These are phyloP conservation scores for Quercus mongolica DNA, from an alignment of 306 rosid genomes.

Conservation along the genomic window DNA sequence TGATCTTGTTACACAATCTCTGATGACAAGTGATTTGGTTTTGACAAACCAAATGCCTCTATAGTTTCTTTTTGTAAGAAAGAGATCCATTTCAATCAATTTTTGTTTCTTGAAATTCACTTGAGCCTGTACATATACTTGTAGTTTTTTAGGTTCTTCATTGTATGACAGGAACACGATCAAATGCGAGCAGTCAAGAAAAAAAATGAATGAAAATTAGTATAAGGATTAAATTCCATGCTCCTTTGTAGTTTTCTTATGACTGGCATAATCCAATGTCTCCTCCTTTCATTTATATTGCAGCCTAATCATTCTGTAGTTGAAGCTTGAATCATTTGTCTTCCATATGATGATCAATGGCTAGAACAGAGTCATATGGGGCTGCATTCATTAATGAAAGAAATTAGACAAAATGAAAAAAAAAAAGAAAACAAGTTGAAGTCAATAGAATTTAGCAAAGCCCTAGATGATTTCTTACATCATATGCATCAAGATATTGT, in stretches of 20 bases:
- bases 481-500: conserved; percentile 22
- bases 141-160: neutral
- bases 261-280: too few species aligned
- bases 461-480: conserved; percentile 3
- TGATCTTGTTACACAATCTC: neutral
- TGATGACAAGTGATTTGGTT: neutral
- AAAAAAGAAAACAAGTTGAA: neutral
- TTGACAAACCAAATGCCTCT: neutral
- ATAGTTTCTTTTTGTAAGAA: neutral
- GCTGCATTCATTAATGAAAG: conserved; percentile 17
- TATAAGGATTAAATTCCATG: neutral
- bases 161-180: neutral
- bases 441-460: neutral
- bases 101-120: too few species aligned
- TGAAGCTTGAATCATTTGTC: neutral
- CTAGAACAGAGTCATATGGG: conserved; percentile 25
- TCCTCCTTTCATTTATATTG: neutral
- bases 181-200: neutral
- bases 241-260: neutral
- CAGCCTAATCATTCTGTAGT: neutral
- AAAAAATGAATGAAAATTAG: neutral
- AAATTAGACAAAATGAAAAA: neutral
- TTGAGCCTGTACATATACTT: neutral
- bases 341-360: neutral
- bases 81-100: too few species aligned